Conservation (phyloP, 2,329 filamentous ascomycete genomes). For the Cladophialophora psammophila region DNA sequence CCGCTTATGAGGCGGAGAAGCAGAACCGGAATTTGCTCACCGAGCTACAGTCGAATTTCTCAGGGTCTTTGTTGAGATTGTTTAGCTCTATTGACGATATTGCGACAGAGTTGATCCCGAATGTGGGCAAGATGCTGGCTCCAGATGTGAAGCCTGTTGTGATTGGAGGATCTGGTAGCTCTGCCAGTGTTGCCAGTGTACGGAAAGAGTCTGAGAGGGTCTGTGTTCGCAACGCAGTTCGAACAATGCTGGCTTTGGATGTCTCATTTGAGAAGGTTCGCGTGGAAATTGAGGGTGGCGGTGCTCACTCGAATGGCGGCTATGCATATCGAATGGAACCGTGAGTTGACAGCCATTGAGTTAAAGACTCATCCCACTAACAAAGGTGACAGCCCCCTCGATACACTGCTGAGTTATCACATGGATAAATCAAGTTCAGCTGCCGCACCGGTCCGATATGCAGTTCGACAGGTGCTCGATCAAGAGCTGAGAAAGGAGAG, state of each 20-base stretch:
- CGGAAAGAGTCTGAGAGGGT: slow-evolving; percentile 83
- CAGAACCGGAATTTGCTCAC: slow-evolving; percentile 77
- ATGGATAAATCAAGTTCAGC: slow-evolving; percentile 61
- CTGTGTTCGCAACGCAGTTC: slow-evolving; percentile 80
- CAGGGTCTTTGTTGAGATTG: slow-evolving; percentile 73
- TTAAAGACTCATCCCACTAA: slow-evolving; percentile 42
- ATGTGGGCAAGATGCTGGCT: slow-evolving; percentile 76
- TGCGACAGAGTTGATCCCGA: slow-evolving; percentile 83
- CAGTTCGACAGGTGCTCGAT: slow-evolving; percentile 89
- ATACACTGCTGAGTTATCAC: slow-evolving; percentile 77
- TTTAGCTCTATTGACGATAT: slow-evolving; percentile 83
- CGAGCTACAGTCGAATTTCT: slow-evolving; percentile 74
- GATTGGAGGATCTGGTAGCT: slow-evolving; percentile 72
- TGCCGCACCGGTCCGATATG: slow-evolving; percentile 81
- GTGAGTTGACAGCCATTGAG: slow-evolving; percentile 59
- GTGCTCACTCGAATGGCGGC: slow-evolving; percentile 57
- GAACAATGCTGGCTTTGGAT: slow-evolving; percentile 82
- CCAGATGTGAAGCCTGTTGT: slow-evolving; percentile 92
- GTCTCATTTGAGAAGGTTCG: slow-evolving; percentile 81
- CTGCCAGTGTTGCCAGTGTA: slow-evolving; percentile 78
- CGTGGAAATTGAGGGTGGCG: slow-evolving; percentile 71
- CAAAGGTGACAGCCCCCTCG: slow-evolving; percentile 64
- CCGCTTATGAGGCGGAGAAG: slow-evolving; percentile 80
- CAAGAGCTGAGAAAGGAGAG: slow-evolving; percentile 83
- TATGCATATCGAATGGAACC: slow-evolving; percentile 97